A percentile compares a stretch with the other conserved stretches of the same genome.
Evolutionary conservation across 1,139 yeast genomes (phyloP).

Genomic region (Hanseniaspora uvarum): DNA sequence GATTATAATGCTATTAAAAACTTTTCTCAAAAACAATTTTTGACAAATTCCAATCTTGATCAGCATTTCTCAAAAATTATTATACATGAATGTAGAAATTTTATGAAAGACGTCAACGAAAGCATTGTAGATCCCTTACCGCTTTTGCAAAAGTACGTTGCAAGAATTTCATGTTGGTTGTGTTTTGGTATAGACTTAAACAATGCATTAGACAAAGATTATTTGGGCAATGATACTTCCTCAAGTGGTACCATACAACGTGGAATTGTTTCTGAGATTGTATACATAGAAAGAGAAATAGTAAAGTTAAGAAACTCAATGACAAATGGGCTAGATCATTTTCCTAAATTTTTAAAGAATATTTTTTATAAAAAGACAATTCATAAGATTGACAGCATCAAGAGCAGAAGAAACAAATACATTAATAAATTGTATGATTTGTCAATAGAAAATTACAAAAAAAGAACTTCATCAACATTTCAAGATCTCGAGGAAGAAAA

Average conservation of each 20-base stretch:
- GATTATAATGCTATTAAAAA: not conserved
- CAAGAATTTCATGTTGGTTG: slow-evolving; percentile 12
- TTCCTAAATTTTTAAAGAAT: not conserved
- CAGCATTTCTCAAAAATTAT: not conserved
- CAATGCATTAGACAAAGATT: not conserved
- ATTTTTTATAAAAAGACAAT: not conserved
- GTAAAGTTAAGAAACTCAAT: slow-evolving; percentile 11
- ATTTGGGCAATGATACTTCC: not conserved
- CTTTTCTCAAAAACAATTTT: not conserved
- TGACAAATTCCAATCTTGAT: not conserved
- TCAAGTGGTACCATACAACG: not conserved
- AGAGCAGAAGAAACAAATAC: not conserved
- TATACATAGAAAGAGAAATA: slow-evolving; percentile 11
- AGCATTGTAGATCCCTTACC: not conserved
- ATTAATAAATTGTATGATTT: not conserved
- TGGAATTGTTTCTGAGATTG: slow-evolving; percentile 4
- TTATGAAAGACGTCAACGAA: not conserved
- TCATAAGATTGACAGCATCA: not conserved
- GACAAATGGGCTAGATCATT: slow-evolving; percentile 4
- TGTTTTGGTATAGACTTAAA: slow-evolving; percentile 12
- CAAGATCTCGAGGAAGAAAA: not conserved
- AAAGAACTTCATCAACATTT: not conserved
- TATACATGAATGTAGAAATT: not conserved
- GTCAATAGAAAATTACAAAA: not conserved
- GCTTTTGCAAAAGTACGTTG: slow-evolving; percentile 3